These are phyloP conservation scores for Fraxinus baroniana DNA, from an alignment of 305 asterid genomes.

Conservation along the genomic window DNA sequence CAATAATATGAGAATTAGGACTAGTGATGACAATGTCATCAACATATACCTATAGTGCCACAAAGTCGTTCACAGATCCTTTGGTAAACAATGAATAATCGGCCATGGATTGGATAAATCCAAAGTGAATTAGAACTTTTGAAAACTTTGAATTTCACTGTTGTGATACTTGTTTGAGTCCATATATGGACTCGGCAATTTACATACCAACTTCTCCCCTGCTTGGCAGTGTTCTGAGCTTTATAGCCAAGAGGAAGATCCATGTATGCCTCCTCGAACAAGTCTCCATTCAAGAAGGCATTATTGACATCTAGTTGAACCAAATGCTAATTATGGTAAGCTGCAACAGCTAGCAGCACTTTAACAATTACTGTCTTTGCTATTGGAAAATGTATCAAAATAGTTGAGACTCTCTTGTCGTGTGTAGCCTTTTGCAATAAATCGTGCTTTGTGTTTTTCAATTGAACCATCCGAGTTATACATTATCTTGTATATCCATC, in stretches of 20 bases:
- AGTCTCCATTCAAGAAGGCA: not conserved
- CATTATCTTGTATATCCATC: no score
- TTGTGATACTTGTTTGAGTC: not conserved
- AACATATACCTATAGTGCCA: not conserved
- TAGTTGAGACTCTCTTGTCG: no score
- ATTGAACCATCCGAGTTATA: no score
- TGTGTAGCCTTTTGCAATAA: no score
- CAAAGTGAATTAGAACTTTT: not conserved
- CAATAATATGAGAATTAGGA: not conserved
- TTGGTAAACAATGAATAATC: not conserved
- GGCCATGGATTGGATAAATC: not conserved
- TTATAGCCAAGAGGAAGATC: not conserved
- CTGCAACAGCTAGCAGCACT: no score
- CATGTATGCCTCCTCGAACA: not conserved
- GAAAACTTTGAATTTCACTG: not conserved
- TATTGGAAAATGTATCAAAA: no score
- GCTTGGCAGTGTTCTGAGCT: not conserved
- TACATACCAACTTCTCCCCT: not conserved
- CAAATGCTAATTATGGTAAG: no score
- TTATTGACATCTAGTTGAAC: no score
- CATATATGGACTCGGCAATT: not conserved
- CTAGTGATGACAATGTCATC: not conserved
- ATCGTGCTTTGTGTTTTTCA: no score
- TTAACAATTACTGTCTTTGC: no score
- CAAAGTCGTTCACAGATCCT: not conserved